Base-by-base conservation (phyloP, 805 yeast species). In the Pichia thaimueangensis region DNA sequence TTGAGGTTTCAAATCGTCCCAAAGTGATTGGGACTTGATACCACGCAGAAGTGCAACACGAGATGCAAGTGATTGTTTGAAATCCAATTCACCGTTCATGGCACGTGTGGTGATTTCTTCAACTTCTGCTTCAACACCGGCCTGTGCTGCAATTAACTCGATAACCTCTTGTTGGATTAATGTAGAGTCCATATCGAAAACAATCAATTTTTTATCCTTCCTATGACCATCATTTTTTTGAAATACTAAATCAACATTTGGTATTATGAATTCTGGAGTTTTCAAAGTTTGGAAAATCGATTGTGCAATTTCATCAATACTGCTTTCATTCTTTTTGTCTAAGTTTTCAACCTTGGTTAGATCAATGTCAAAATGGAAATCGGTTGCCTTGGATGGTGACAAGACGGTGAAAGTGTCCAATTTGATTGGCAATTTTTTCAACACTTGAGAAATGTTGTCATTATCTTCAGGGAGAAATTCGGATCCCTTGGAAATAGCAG, bases 111-210 rank as follows among this genome's bases (percentile, higher is more conserved):
- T 93, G 53, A 93, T 89, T 24, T 73, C 83, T 5, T 91, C 84
- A 6, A 93, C 98, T 59, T 86, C 70, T 6, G 73, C 78, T 57
- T 93, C 96, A 27, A 93, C 95, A 51, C 76, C 73, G n/a, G 96
- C 97, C 54, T 86, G 82, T 0, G 87, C 87, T 3, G 98, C 98
- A 51, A 93, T 91, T 57, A 93, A 64, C 58, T 93, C 99, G 52
- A 93, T 93, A 30, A 93, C 97, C 64, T 93, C 99, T 64, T 93
- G 97, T 60, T 84, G 81, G 50, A 93, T 93, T 57, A 93, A 68
- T 0, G 99, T 93, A 0, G 97, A 88, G 67, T 93, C 99, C 98
- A 93, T 93, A 56, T 93, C 99, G 58, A 93, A 93, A 10, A 94
- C 86, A 47, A 86, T 80, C 38, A 93, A 68, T 54, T 77, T 74